A percentile compares a stretch with the other conserved stretches of the same genome.
phyloP scores from a whole-genome alignment of 352 stramenopile genomes.

The Phytopythium boreale region DNA sequence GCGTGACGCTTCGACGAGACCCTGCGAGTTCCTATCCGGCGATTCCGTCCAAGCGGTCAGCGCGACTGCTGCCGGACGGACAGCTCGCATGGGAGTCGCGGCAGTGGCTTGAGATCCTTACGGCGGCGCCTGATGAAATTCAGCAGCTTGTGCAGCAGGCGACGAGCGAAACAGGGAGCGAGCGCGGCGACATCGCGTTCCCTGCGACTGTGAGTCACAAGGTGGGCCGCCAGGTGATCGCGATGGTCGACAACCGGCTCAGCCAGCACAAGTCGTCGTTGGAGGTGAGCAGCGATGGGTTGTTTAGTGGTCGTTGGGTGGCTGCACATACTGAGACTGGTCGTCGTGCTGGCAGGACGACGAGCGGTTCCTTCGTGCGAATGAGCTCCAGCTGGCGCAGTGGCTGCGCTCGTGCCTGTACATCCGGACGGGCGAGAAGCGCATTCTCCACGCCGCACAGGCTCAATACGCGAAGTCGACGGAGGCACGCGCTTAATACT shows the following conservation, averaged over 20 bases:
- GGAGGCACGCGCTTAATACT: background rate
- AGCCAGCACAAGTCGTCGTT: conserved; percentile 22
- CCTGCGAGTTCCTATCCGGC: background rate
- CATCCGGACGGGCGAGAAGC: conserved; percentile 69
- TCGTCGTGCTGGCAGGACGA: conserved; percentile 31
- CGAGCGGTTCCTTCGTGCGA: conserved; percentile 35
- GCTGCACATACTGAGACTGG: conserved; percentile 1
- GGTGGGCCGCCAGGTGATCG: conserved; percentile 19
- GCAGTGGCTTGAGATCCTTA: conserved; percentile 55
- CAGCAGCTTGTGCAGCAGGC: conserved; percentile 6
- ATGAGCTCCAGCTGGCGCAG: conserved; percentile 45
- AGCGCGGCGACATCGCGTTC: conserved; percentile 14
- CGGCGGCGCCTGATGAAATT: conserved; percentile 44
- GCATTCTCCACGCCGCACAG: conserved; percentile 18
- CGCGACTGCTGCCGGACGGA: conserved; percentile 17
- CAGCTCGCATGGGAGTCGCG: conserved; percentile 25
- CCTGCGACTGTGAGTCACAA: conserved; percentile 26
- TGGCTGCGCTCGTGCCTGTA: conserved; percentile 69
- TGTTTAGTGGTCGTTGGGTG: background rate
- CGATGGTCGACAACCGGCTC: conserved; percentile 17
- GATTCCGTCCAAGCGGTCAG: background rate
- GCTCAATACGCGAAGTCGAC: conserved; percentile 14
- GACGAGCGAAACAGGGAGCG: background rate
- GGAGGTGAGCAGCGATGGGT: conserved; percentile 23
- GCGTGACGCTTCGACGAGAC: background rate